phyloP scores from a whole-genome alignment of 768 basidiomycete species.

The Leccinum broughii region DNA sequence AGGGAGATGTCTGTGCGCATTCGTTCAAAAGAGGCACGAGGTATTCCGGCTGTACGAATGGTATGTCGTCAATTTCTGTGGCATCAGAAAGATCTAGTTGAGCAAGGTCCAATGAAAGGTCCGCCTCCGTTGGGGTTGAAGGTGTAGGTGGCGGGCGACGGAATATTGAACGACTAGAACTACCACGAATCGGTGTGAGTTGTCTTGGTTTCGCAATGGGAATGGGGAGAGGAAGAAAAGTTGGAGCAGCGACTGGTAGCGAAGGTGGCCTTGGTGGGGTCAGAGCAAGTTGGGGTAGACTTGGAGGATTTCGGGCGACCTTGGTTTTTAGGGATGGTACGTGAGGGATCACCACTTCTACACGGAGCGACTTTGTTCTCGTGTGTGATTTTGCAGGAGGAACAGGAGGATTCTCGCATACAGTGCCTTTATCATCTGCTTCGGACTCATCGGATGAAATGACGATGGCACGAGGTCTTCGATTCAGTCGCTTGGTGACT shows the following conservation, averaged over 20 bases:
- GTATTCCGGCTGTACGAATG: constrained; percentile 48
- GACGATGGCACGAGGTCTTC: constrained; percentile 26
- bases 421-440: constrained; percentile 22
- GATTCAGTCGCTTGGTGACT: constrained; percentile 13
- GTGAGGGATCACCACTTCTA: constrained; percentile 47
- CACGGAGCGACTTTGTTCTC: constrained; percentile 22
- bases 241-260: constrained; percentile 1
- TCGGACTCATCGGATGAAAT: constrained; percentile 54
- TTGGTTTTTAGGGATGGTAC: constrained; percentile 26
- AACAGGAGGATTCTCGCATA: constrained; percentile 6
- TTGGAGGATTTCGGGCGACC: constrained; percentile 16
- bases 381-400: constrained; percentile 13
- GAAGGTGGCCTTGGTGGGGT: constrained; percentile 8
- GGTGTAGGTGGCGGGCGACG: constrained; percentile 51
- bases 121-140: constrained; percentile 54
- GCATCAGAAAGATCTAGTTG: constrained; percentile 49
- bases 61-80: constrained; percentile 47
- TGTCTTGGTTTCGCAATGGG: constrained; percentile 48
- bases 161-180: constrained; percentile 35
- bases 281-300: neutral
- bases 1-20: constrained; percentile 65
- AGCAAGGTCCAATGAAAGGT: constrained; percentile 37
- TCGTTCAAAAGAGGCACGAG: constrained; percentile 67
- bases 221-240: constrained; percentile 10
- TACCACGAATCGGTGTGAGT: constrained; percentile 65